Base-by-base conservation (phyloP, 2,329 filamentous ascomycete species). In the Polychaeton citri region DNA sequence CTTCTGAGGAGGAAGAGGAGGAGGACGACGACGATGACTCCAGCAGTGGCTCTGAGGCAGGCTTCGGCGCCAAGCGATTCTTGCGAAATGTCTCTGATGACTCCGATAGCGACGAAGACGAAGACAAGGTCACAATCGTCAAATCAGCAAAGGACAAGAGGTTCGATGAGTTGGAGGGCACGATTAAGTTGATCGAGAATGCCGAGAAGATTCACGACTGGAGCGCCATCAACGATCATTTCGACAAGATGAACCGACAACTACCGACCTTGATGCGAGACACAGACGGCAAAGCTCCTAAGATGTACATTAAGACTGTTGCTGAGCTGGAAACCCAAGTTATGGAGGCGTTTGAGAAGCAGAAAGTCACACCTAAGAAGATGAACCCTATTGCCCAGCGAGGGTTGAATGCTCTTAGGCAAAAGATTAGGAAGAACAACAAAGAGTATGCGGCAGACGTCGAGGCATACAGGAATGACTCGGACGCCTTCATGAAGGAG, bases 111-210 rank as follows among this genome's bases (percentile, higher is more conserved):
- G 76, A 71, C 52, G 87, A 86, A 57, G 87, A 90, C 46, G 84
- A 90, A 46, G 88, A 95, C 46, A 75, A 76, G 47, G 76, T 79
- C 46, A 84, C 80, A 53, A 76, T 90, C 52, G 82, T 96, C 55
- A 95, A 93, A 74, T 95, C 86, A 63, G 87, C 88, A 54, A 96
- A 96, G 66, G 86, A 96, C 69, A 98, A 98, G 74, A 77, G 90
- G 43, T 72, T 85, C 48, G 88, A 95, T 56, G 92, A 96, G 63
- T 72, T 98, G 42, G 88, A 98, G 61, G 74, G 76, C 41, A 93
- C 79, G 30, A 82, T 96, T 54, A 81, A 81, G 61, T 66, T 81
- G 55, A 96, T 98, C 55, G 87, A 96, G 59, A 98, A 98, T 66
- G 87, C 84, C 43, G 73, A 90, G 63, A 96, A 93, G 72, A 98